Percentiles rank a stretch among this genome's conserved stretches.
phyloP scores from a whole-genome alignment of 108 stramenopile species.

The Nannochloropsis salina region DNA sequence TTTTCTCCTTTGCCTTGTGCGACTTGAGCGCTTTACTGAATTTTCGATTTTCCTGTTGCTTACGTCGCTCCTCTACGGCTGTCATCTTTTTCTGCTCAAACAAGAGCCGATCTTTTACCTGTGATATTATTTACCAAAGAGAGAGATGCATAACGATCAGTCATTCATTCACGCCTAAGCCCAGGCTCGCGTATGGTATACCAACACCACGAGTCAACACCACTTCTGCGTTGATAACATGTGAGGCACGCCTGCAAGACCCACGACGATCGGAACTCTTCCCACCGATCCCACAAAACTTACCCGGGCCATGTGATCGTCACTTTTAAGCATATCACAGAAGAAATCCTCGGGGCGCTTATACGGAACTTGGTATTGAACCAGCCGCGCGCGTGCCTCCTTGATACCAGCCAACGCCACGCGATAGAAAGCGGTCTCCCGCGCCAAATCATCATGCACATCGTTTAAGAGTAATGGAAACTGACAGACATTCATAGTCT shows the following conservation, averaged over 20 bases:
- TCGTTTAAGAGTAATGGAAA: slow-evolving; percentile 57
- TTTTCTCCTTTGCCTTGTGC: slow-evolving; percentile 77
- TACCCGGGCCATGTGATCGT: slow-evolving; percentile 75
- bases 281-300: not conserved
- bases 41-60: slow-evolving; percentile 65
- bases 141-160: slow-evolving; percentile 24
- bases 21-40: slow-evolving; percentile 71
- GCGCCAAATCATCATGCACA: slow-evolving; percentile 90
- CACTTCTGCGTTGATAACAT: not conserved
- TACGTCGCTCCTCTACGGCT: slow-evolving; percentile 82
- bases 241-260: no score
- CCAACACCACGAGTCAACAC: not conserved
- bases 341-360: slow-evolving; percentile 91
- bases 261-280: not conserved
- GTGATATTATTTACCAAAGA: slow-evolving; percentile 2
- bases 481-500: slow-evolving; percentile 53
- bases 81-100: slow-evolving; percentile 97
- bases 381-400: slow-evolving; percentile 58
- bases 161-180: not conserved
- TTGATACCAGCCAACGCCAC: slow-evolving; percentile 76
- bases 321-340: slow-evolving; percentile 97
- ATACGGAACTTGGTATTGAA: slow-evolving; percentile 42
- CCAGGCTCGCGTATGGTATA: not conserved
- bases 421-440: slow-evolving; percentile 70
- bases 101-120: slow-evolving; percentile 93